These are phyloP conservation scores for Psilocybe azurescens DNA, from an alignment of 768 basidiomycete species.

Conservation along the genomic window DNA sequence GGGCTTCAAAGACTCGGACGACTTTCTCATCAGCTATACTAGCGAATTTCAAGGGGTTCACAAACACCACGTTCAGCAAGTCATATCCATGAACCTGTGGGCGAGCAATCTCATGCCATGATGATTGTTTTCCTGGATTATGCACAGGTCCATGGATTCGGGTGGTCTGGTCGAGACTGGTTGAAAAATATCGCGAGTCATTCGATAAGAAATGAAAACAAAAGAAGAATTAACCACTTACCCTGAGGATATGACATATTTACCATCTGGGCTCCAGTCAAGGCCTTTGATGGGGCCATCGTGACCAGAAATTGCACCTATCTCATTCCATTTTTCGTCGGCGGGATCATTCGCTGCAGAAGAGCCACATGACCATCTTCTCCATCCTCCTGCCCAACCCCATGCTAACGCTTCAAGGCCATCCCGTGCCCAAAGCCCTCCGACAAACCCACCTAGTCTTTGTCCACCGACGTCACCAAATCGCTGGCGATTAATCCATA, in stretches of 20 bases:
- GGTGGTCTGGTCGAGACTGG: constrained; percentile 85
- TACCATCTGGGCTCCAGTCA: constrained; percentile 86
- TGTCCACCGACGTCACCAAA: constrained; percentile 96
- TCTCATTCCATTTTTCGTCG: constrained; percentile 71
- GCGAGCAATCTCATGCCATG: constrained; percentile 88
- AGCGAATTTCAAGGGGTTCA: constrained; percentile 78
- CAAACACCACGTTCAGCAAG: constrained; percentile 78
- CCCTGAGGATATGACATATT: constrained; percentile 88
- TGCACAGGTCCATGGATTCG: constrained; percentile 76
- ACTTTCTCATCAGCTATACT: constrained; percentile 98
- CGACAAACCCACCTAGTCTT: constrained; percentile 90
- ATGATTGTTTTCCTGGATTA: constrained; percentile 3
- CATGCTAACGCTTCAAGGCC: constrained; percentile 76
- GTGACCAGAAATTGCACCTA: constrained; percentile 87
- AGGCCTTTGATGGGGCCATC: constrained; percentile 78
- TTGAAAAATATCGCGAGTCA: constrained; percentile 29
- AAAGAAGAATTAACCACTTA: constrained; percentile 38
- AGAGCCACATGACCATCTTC: constrained; percentile 71
- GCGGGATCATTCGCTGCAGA: constrained; percentile 21
- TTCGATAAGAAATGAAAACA: constrained; percentile 11
- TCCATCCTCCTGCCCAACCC: constrained; percentile 96
- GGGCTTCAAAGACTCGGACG: constrained; percentile 90
- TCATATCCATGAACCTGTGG: constrained; percentile 99
- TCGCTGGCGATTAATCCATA: constrained; percentile 91
- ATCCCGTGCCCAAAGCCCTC: constrained; percentile 77